A percentile compares a stretch with the other conserved stretches of the same genome.
Conservation (phyloP, 495 filamentous ascomycete species). For the Penicillium alfredii region DNA sequence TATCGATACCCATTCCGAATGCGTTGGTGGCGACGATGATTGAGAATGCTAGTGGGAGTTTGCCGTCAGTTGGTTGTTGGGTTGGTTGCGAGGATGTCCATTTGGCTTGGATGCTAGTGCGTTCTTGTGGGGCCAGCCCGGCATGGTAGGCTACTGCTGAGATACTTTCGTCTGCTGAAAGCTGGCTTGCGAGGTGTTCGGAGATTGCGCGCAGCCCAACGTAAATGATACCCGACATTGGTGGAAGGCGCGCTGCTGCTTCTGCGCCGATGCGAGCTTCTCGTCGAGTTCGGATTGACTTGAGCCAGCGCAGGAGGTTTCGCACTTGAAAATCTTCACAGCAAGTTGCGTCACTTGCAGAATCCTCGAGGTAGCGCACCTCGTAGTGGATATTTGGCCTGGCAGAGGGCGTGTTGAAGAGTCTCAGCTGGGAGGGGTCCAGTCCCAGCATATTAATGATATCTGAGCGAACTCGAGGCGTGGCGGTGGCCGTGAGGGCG, state of each 20-base stretch:
- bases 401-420: conserved; percentile 73
- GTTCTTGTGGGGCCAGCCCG: conserved; percentile 37
- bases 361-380: conserved; percentile 72
- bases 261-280: conserved; percentile 29
- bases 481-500: conserved; percentile 87
- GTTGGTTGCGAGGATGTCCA: conserved; percentile 66
- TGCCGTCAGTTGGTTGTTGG: conserved; percentile 5
- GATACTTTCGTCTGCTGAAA: conserved; percentile 31
- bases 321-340: conserved; percentile 47
- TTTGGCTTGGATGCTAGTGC: conserved; percentile 45
- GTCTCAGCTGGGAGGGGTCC: conserved; percentile 52
- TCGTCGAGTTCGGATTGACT: conserved; percentile 60
- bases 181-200: conserved; percentile 57
- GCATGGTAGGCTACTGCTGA: conserved; percentile 48
- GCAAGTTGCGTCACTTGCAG: conserved; percentile 20
- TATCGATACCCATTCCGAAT: conserved; percentile 98
- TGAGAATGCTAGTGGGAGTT: conserved; percentile 54
- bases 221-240: conserved; percentile 85
- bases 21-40: conserved; percentile 93
- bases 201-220: conserved; percentile 72
- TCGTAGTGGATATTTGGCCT: conserved; percentile 89
- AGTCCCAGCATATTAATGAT: conserved; percentile 71
- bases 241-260: conserved; percentile 49
- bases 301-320: conserved; percentile 68
- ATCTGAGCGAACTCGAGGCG: conserved; percentile 68